Evolutionary conservation across 768 basidiomycete species (phyloP), one percentile per base, ranked within the genome.

Genomic region (Tricholoma bakamatsutake): DNA sequence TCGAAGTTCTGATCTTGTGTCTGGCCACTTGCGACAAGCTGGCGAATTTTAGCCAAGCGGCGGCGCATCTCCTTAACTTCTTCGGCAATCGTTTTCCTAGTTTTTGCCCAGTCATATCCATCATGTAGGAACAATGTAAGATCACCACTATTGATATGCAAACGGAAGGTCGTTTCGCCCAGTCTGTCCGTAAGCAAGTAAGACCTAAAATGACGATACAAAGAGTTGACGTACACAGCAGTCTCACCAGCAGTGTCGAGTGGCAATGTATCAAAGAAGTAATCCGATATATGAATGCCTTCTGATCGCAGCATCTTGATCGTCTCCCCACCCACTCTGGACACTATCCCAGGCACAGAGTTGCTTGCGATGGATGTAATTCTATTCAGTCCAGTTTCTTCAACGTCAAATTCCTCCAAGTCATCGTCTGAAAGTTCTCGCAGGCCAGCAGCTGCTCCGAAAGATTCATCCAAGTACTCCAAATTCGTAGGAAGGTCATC

Each of bases 41-140:
- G 96, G 31, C 88, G 80, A 62, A 99, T 96, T 70, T 88, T 92
- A 43, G 88, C 85, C 50, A 99, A 78, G 30, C 84, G 84, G 52
- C 85, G 83, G 48, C 93, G 84, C 78, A 98, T 92, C 42, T 88
- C 87, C 65, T 88, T 91, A 46, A 93, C 81, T 67, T 93, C 88
- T 35, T 90, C 84, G 66, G 95, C 91, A 53, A 99, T 93, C 2
- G 81, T 81, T 70, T 80, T 86, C 31, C 96, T 85, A 3, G 97
- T 99, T 48, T 78, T 78, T 1, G 66, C 70, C 95, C 97, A 99
- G 66, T 99, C 97, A 63, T 94, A 99, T 1, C 97, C 97, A 55
- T 94, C 92, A 65, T 97, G 90, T 3, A 99, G 77, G 51, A 85
- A 79, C 21, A 98, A 63, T 1, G 79, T 79, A 48, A 89, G 68